These are phyloP conservation scores for Oryza officinalis DNA, from an alignment of 176 grass and related monocot genomes.

Conservation along the genomic window DNA sequence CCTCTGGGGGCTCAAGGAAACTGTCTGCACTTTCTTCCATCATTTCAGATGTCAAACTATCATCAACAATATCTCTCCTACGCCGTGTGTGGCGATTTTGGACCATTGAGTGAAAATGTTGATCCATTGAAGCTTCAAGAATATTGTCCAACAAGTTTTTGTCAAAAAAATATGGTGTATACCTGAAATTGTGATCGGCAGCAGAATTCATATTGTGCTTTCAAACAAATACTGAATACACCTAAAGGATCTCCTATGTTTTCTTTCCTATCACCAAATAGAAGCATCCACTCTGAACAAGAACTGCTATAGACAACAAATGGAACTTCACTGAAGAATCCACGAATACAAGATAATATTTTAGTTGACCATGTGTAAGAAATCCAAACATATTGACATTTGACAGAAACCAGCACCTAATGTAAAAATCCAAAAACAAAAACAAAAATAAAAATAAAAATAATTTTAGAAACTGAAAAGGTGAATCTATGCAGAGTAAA, in stretches of 20 bases:
- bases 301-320: not conserved
- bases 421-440: not conserved
- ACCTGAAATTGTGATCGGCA: conserved; percentile 57
- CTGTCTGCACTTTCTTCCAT: conserved; percentile 75
- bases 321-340: not conserved
- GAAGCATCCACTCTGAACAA: not conserved
- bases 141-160: conserved; percentile 95
- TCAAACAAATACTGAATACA: conserved; percentile 6
- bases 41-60: conserved; percentile 78
- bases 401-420: not conserved
- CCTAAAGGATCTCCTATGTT: not conserved
- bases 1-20: conserved; percentile 94
- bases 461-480: not conserved
- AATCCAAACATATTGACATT: not conserved
- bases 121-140: conserved; percentile 92
- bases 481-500: not conserved
- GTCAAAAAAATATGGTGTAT: conserved; percentile 97
- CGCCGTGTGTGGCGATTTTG: conserved; percentile 69
- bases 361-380: not conserved
- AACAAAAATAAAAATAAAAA: not conserved
- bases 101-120: conserved; percentile 88
- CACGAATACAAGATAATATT: not conserved
- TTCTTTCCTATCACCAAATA: not conserved
- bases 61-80: conserved; percentile 69
- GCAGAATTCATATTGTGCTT: not conserved